phyloP scores from a whole-genome alignment of 1,139 yeast genomes.

The Candida neerlandica region DNA sequence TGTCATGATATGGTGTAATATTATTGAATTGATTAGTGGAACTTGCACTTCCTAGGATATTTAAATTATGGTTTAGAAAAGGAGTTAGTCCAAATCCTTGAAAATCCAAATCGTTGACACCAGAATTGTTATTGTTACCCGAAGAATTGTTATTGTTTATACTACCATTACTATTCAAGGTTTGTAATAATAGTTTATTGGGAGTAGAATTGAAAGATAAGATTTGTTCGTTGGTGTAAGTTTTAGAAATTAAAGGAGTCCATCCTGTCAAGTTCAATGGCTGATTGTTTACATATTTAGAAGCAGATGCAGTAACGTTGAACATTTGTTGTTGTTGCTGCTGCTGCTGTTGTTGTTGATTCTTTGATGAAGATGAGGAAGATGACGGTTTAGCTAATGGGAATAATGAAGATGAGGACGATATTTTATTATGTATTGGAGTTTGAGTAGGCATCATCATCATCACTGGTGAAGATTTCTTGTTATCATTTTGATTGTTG shows the following conservation, averaged over 20 bases:
- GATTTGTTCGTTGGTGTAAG: conserved; percentile 39
- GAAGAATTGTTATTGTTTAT: not conserved
- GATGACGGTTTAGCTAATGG: conserved; percentile 9
- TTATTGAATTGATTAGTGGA: conserved; percentile 20
- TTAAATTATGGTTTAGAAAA: conserved; percentile 43
- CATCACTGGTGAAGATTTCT: not conserved
- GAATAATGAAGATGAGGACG: conserved; percentile 4
- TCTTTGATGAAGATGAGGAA: conserved; percentile 10
- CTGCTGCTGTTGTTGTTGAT: conserved; percentile 9
- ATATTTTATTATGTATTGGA: conserved; percentile 12
- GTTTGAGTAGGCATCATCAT: conserved; percentile 10
- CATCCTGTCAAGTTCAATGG: conserved; percentile 37
- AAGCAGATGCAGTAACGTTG: conserved; percentile 31
- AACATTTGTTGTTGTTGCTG: conserved; percentile 14
- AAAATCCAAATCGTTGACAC: conserved; percentile 30
- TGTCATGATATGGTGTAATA: conserved; percentile 49
- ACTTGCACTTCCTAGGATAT: conserved; percentile 21
- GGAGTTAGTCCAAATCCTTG: conserved; percentile 49
- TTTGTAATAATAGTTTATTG: conserved; percentile 12
- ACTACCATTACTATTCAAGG: conserved; percentile 1
- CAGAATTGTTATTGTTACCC: not conserved
- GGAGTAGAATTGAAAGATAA: conserved; percentile 44
- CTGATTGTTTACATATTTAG: conserved; percentile 21
- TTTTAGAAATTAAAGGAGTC: conserved; percentile 48
- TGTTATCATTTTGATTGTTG: not conserved